These are phyloP conservation scores for Mimosa pudica DNA, from an alignment of 306 rosid species.

Conservation along the genomic window DNA sequence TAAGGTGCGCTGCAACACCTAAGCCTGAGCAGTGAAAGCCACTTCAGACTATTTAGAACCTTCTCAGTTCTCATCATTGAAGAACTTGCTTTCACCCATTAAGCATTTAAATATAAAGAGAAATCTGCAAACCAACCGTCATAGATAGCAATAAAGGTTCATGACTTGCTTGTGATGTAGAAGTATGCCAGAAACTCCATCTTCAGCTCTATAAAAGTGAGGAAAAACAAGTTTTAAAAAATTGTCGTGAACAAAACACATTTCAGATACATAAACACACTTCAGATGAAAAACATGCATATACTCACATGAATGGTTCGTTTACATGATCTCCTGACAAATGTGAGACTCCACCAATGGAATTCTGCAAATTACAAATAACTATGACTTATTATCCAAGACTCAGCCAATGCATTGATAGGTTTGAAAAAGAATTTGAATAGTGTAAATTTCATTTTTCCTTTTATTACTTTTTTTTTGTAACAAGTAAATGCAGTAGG, in stretches of 20 bases:
- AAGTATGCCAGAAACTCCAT: slow-evolving; percentile 97
- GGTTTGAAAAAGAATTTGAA: background rate
- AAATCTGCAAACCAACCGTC: slow-evolving; percentile 89
- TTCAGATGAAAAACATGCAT: slow-evolving; percentile 14
- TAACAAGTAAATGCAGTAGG: slow-evolving; percentile 24
- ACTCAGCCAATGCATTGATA: background rate
- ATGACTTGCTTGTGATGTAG: slow-evolving; percentile 99
- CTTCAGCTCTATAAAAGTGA: slow-evolving; percentile 72
- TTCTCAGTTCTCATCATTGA: slow-evolving; percentile 21
- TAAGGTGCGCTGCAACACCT: slow-evolving; percentile 19
- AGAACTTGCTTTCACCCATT: slow-evolving; percentile 28
- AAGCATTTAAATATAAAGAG: slow-evolving; percentile 52
- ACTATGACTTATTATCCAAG: slow-evolving; percentile 35
- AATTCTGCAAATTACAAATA: slow-evolving; percentile 68
- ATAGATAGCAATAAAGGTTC: slow-evolving; percentile 74
- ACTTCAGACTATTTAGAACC: slow-evolving; percentile 35
- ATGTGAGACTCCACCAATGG: slow-evolving; percentile 92
- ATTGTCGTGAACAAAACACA: slow-evolving; percentile 17
- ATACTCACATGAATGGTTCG: slow-evolving; percentile 83
- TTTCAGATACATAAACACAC: background rate
- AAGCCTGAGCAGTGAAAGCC: slow-evolving; percentile 19
- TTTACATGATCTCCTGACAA: slow-evolving; percentile 89
- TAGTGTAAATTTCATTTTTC: background rate
- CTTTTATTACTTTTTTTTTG: background rate
- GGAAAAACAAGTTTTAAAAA: slow-evolving; percentile 31